phyloP scores from a whole-genome alignment of 768 basidiomycete genomes.

The Nevesoporus exiguus region DNA sequence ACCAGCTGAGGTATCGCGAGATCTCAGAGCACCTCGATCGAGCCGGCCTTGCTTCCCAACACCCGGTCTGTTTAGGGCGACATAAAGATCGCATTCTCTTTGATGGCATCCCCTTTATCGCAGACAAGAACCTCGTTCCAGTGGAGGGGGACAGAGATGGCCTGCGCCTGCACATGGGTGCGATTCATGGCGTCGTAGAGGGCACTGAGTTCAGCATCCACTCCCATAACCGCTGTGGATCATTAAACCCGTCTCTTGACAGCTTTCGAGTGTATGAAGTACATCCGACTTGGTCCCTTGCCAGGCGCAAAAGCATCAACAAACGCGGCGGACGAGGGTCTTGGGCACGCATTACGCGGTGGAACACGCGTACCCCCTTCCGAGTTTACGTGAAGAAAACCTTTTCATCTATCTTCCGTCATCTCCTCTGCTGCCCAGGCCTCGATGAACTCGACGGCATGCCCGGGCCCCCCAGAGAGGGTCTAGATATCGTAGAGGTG shows the following conservation, averaged over 20 bases:
- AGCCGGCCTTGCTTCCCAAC: conserved; percentile 38
- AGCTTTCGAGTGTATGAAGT: conserved; percentile 50
- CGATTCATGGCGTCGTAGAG: conserved; percentile 59
- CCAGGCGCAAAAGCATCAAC: conserved; percentile 37
- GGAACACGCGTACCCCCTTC: conserved; percentile 58
- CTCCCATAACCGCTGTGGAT: conserved; percentile 57
- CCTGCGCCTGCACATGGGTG: conserved; percentile 54
- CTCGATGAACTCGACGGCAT: conserved; percentile 32
- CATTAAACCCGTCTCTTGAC: conserved; percentile 52
- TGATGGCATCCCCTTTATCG: conserved; percentile 51
- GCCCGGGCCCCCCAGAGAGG: conserved; percentile 35
- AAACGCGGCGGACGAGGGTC: conserved; percentile 37
- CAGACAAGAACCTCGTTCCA: conserved; percentile 46
- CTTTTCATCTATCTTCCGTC: conserved; percentile 45
- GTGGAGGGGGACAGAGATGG: conserved; percentile 39
- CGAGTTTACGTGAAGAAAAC: conserved; percentile 51
- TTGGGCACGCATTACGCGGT: conserved; percentile 52
- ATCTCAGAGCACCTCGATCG: conserved; percentile 44
- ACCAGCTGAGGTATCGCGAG: conserved; percentile 48
- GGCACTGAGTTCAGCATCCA: conserved; percentile 63
- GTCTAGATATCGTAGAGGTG: conserved; percentile 47
- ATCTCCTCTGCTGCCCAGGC: conserved; percentile 36
- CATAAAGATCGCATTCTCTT: conserved; percentile 51
- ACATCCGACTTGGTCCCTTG: conserved; percentile 56
- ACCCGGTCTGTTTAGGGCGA: conserved; percentile 48